Evolutionary conservation across 345 rosid species (phyloP).

Genomic region (Eucalyptus albens): DNA sequence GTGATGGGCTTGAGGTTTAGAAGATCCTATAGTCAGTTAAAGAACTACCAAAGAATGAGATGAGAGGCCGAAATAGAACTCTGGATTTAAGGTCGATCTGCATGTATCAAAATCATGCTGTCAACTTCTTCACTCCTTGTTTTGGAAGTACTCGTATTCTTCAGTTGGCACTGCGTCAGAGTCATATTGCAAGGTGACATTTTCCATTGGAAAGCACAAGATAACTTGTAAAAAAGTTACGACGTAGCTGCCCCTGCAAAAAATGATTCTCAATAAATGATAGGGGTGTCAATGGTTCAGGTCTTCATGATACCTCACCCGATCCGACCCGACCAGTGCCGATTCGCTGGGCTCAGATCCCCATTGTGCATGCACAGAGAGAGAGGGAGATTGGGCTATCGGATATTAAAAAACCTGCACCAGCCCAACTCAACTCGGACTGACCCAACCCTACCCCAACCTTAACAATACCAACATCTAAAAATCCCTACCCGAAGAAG

Average conservation of each 20-base stretch:
- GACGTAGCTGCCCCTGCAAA: fast-evolving
- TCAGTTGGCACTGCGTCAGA: background rate
- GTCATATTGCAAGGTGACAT: background rate
- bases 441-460: too few species aligned
- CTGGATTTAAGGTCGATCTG: background rate
- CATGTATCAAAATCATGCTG: background rate
- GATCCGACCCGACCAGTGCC: too few species aligned
- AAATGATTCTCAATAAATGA: too few species aligned
- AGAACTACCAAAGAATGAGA: background rate
- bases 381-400: too few species aligned
- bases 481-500: too few species aligned
- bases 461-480: too few species aligned
- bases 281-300: too few species aligned
- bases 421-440: too few species aligned
- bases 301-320: too few species aligned
- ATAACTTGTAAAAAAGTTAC: background rate
- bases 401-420: too few species aligned
- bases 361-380: fast-evolving
- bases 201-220: too few species aligned
- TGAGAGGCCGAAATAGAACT: background rate
- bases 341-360: fast-evolving
- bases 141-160: background rate
- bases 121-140: background rate
- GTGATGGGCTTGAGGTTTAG: background rate
- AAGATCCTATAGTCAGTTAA: background rate